phyloP scores from a whole-genome alignment of 1,284 basidiomycete species.

The Sanghuangporus baumii region DNA sequence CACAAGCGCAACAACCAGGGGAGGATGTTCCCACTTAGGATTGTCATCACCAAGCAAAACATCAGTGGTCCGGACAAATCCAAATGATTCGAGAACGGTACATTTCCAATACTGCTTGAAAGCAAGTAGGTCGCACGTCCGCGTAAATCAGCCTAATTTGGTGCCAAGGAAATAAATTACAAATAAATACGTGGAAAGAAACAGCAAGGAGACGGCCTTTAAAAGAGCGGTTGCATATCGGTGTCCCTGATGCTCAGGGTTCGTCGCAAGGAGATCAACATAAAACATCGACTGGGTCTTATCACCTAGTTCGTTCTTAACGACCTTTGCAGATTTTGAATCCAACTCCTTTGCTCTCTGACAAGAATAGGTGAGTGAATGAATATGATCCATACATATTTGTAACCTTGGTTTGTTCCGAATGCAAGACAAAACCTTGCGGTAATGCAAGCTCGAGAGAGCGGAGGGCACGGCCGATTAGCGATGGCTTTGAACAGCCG shows the following conservation, averaged over 20 bases:
- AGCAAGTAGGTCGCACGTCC: constrained; percentile 16
- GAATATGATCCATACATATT: neutral
- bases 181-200: neutral
- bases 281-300: constrained; percentile 6
- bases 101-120: constrained; percentile 21
- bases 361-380: neutral
- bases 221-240: constrained; percentile 17
- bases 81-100: constrained; percentile 21
- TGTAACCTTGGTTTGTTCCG: neutral
- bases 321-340: neutral
- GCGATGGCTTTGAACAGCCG: neutral
- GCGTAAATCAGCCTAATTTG: constrained; percentile 19
- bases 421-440: neutral
- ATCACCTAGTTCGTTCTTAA: neutral
- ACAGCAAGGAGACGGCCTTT: neutral
- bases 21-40: constrained; percentile 20
- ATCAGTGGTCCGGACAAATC: constrained; percentile 16
- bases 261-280: constrained; percentile 12
- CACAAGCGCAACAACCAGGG: constrained; percentile 20
- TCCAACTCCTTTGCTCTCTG: constrained; percentile 1
- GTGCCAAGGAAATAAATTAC: neutral
- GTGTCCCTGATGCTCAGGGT: constrained; percentile 13
- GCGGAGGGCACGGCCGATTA: neutral
- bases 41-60: constrained; percentile 20
- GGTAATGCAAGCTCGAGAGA: neutral